A percentile compares a stretch with the other conserved stretches of the same genome.
Evolutionary conservation across 768 basidiomycete genomes (phyloP).

Genomic region (Dictyophora rubrovolvata): DNA sequence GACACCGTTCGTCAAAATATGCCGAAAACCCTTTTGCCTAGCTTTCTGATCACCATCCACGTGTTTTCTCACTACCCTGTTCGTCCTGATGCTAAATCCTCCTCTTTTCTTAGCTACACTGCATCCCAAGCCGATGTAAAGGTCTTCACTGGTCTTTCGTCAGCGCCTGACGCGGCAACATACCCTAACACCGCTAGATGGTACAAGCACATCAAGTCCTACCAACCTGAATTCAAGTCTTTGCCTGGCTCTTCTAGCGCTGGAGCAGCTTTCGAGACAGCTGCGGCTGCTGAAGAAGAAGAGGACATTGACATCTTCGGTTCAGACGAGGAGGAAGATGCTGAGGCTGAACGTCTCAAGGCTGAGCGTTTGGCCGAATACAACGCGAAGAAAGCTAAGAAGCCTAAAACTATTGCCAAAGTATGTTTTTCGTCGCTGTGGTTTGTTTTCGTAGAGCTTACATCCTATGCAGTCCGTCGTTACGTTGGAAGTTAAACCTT

Average conservation of each 20-base stretch:
- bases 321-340: slow-evolving; percentile 73
- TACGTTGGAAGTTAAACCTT: slow-evolving; percentile 96
- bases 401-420: slow-evolving; percentile 84
- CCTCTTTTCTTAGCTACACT: slow-evolving; percentile 49
- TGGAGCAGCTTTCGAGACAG: slow-evolving; percentile 58
- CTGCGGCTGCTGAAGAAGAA: slow-evolving; percentile 31
- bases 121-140: slow-evolving; percentile 92
- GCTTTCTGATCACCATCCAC: slow-evolving; percentile 48
- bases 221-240: slow-evolving; percentile 61
- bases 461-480: slow-evolving; percentile 73
- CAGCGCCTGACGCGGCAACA: slow-evolving; percentile 51
- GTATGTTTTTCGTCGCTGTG: slow-evolving; percentile 27
- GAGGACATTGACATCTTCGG: slow-evolving; percentile 79
- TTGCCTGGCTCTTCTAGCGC: slow-evolving; percentile 83
- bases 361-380: slow-evolving; percentile 90
- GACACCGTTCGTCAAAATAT: slow-evolving; percentile 72
- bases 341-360: slow-evolving; percentile 79
- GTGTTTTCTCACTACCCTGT: neutral
- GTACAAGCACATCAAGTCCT: slow-evolving; percentile 92
- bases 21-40: slow-evolving; percentile 61
- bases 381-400: slow-evolving; percentile 85
- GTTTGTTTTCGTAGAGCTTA: neutral
- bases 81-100: neutral
- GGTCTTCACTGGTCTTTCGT: slow-evolving; percentile 73
- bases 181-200: slow-evolving; percentile 77